Conservation (phyloP, 2,329 filamentous ascomycete genomes). For the Neonectria ditissima region DNA sequence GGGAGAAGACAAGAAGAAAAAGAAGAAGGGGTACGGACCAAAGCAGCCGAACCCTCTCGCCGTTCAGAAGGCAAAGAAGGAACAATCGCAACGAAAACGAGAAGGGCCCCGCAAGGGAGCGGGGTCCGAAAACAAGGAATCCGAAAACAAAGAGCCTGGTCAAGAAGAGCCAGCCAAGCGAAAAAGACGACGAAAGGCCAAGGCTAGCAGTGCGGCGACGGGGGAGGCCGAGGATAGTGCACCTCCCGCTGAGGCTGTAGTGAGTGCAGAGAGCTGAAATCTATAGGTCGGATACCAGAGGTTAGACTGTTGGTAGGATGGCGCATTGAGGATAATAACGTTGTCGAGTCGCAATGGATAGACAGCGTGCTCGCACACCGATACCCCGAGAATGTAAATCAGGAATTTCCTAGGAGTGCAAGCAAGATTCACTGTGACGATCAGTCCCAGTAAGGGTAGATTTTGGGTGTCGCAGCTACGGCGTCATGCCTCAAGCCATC, state of each 20-base stretch:
- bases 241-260: constrained; percentile 22
- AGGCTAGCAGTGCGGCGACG: constrained; percentile 36
- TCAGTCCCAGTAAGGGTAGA: background rate
- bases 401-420: background rate
- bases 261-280: constrained; percentile 37
- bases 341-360: constrained; percentile 23
- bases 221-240: constrained; percentile 28
- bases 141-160: constrained; percentile 37
- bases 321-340: constrained; percentile 28
- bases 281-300: constrained; percentile 10
- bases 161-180: constrained; percentile 46
- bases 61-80: constrained; percentile 76
- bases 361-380: constrained; percentile 27
- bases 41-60: constrained; percentile 80
- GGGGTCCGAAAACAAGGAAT: constrained; percentile 43
- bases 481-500: background rate
- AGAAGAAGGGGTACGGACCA: constrained; percentile 68
- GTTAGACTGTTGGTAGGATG: constrained; percentile 36
- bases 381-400: constrained; percentile 35
- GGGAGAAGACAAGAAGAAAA: constrained; percentile 60
- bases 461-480: background rate
- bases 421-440: background rate
- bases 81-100: constrained; percentile 61
- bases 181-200: constrained; percentile 49
- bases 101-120: constrained; percentile 50